Evolutionary conservation across 495 filamentous ascomycete species (phyloP), one percentile per base, ranked within the genome.

Genomic region (Aspergillus haitiensis): DNA sequence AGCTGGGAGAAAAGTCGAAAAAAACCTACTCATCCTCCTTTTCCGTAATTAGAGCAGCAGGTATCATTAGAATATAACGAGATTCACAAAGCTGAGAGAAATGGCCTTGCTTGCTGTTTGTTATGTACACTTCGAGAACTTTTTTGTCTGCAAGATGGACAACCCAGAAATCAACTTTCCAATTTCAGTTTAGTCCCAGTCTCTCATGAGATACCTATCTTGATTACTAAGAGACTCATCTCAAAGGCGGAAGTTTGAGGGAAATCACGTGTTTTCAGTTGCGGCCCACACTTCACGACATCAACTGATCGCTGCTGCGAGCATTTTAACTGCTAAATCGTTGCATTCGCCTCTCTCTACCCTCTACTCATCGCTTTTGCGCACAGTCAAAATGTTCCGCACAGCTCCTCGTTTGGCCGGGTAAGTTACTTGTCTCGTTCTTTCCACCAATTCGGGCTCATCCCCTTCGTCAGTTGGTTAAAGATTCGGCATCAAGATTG

Each of bases 381-480:
- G 69, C 50, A 73, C 68, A 70, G 70, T 63, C 67, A 78, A 70
- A 71, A 80, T 80, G 72, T 73, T 76, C 70, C 77, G 75, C 71
- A 78, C 77, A 65, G 71, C 66, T 62, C 75, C 77, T 69, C 75
- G 77, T 58, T 66, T 78, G 67, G 75, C 75, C 60, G 77, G 75
- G 77, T 80, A 76, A 46, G 77, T 75, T 27, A 27, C 3, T 11
- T 9, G 18, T 61, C 36, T 27, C 21, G 11, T 7, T 59, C 16
- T 36, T 49, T 33, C 31, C 33, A 6, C 3, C 10, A 37, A 16
- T 34, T 32, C 45, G n/a, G 54, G 33, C 50, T 18, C 44, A 16
- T 11, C 15, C 27, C 9, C 12, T 44, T 10, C 33, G 16, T 46
- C 45, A 48, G 62, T 66, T 33, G 47, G 50, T 40, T 33, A 49